A percentile compares a stretch with the other conserved stretches of the same genome.
Evolutionary conservation across 805 yeast species (phyloP).

Genomic region (Candida lessepsii): DNA sequence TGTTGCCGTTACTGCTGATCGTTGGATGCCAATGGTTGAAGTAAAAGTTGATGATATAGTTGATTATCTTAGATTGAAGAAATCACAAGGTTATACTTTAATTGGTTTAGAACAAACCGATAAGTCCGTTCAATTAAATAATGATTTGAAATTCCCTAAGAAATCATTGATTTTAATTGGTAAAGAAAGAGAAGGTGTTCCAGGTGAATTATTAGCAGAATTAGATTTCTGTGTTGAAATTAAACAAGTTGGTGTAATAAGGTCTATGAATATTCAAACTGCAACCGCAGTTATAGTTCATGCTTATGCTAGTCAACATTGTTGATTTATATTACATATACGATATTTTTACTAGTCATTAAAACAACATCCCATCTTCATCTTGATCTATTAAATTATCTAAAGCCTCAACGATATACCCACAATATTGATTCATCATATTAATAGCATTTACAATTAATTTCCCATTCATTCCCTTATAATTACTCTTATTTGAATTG

Average conservation of each 20-base stretch:
- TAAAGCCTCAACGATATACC: conserved; percentile 57
- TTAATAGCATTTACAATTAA: conserved; percentile 54
- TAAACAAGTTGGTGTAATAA: conserved; percentile 85
- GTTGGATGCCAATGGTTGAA: conserved; percentile 92
- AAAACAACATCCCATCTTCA: conserved; percentile 30
- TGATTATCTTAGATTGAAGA: conserved; percentile 57
- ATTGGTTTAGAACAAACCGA: conserved; percentile 94
- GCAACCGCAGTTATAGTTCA: conserved; percentile 94
- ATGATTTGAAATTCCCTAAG: conserved; percentile 67
- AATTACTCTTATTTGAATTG: conserved; percentile 41
- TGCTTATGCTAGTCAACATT: conserved; percentile 75
- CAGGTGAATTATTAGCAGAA: conserved; percentile 78
- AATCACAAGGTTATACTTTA: conserved; percentile 75
- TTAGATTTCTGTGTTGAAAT: conserved; percentile 87
- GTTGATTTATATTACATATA: conserved; percentile 37
- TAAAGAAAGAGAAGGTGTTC: conserved; percentile 86
- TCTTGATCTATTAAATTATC: conserved; percentile 45
- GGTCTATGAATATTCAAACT: conserved; percentile 96
- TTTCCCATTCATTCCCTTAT: conserved; percentile 54
- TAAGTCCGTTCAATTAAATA: conserved; percentile 69
- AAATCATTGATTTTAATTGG: conserved; percentile 81
- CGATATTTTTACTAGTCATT: too few relatives aligned
- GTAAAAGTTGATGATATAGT: conserved; percentile 59
- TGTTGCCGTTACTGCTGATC: conserved; percentile 93
- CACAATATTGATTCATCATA: conserved; percentile 61